These are phyloP conservation scores for Cystobasidium onofrii DNA, from an alignment of 768 basidiomycete genomes.

Conservation along the genomic window DNA sequence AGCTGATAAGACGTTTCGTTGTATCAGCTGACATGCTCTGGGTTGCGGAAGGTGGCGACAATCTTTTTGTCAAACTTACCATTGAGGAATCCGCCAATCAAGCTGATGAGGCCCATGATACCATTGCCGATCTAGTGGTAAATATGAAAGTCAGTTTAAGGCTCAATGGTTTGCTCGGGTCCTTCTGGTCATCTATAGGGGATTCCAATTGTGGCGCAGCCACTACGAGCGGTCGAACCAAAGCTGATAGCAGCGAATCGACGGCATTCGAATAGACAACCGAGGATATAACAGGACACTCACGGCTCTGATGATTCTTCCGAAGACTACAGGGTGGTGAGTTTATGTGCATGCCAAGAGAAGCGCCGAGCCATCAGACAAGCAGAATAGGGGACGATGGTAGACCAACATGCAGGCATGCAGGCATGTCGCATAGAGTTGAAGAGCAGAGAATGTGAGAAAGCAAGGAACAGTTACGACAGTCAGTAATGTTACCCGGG, in stretches of 20 bases:
- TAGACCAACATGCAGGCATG: background rate
- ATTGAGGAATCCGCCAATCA: background rate
- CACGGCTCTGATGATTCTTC: slow-evolving; percentile 3
- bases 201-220: too few species aligned
- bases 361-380: background rate
- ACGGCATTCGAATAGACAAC: background rate
- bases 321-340: background rate
- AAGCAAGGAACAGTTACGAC: too few species aligned
- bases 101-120: background rate
- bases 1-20: background rate
- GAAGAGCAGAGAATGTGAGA: too few species aligned
- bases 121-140: background rate
- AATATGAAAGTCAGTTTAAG: background rate
- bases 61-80: too few species aligned
- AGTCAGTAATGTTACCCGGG: background rate
- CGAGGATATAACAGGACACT: background rate
- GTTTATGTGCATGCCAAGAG: background rate
- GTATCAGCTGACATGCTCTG: too few species aligned
- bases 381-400: background rate
- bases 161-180: background rate
- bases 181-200: too few species aligned
- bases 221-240: too few species aligned
- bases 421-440: too few species aligned
- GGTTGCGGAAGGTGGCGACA: too few species aligned
- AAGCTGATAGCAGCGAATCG: too few species aligned